Conservation (phyloP, 2,329 filamentous ascomycete species). For the Tolypocladium guangdongense region DNA sequence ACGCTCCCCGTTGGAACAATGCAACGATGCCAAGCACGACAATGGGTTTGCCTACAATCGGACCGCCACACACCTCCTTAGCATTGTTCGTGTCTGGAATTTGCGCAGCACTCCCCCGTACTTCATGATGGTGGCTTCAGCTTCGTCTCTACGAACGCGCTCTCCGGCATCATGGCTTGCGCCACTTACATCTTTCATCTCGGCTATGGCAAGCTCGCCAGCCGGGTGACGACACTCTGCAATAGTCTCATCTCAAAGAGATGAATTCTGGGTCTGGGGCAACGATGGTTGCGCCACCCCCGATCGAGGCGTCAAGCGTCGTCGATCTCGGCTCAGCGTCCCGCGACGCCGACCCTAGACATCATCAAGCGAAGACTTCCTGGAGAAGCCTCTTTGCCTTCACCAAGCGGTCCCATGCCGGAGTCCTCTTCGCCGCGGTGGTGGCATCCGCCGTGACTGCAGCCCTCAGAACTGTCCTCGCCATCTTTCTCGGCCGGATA, state of each 20-base stretch:
- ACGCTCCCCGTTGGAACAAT: neutral
- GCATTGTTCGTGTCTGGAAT: neutral
- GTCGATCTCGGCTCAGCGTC: neutral
- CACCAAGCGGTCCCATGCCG: constrained; percentile 48
- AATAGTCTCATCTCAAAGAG: neutral
- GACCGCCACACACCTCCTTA: no score
- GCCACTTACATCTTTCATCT: neutral
- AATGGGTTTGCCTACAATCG: neutral
- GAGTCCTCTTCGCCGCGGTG: constrained; percentile 42
- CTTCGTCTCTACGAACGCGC: neutral
- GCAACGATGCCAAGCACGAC: neutral
- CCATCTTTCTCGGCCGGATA: constrained; percentile 62
- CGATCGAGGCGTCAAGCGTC: neutral
- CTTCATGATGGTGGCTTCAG: neutral
- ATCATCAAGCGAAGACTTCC: constrained; percentile 9
- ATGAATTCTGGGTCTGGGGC: neutral
- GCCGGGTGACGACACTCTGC: neutral
- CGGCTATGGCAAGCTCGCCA: neutral
- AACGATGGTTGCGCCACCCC: neutral
- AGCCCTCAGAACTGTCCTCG: constrained; percentile 50
- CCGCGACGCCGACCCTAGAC: neutral
- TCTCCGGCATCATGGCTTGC: neutral
- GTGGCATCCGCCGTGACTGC: constrained; percentile 48
- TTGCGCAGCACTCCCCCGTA: neutral
- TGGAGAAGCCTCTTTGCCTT: constrained; percentile 57